Evolutionary conservation across 768 basidiomycete species (phyloP).

Genomic region (Mrakia gelida): DNA sequence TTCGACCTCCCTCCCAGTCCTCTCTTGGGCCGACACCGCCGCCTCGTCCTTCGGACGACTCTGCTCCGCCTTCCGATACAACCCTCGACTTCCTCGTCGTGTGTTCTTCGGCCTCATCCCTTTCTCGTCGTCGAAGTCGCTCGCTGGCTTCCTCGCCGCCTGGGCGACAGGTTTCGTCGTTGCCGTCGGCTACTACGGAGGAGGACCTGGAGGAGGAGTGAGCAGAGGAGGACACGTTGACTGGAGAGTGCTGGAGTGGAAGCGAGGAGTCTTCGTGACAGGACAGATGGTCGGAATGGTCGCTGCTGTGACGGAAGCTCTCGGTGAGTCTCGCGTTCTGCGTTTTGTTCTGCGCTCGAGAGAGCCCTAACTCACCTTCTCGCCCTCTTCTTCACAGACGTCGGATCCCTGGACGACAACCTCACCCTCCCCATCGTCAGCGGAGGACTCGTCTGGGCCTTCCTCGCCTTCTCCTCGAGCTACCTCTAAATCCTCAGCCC

Average conservation of each 20-base stretch:
- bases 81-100: slow-evolving; percentile 57
- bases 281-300: slow-evolving; percentile 64
- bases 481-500: slow-evolving; percentile 30
- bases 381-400: slow-evolving; percentile 51
- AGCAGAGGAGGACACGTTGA: slow-evolving; percentile 37
- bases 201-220: slow-evolving; percentile 42
- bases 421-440: slow-evolving; percentile 82
- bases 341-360: neutral
- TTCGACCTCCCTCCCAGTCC: slow-evolving; percentile 49
- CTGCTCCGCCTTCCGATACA: slow-evolving; percentile 57
- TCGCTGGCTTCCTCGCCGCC: slow-evolving; percentile 79
- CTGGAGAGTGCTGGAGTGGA: slow-evolving; percentile 39
- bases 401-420: slow-evolving; percentile 83
- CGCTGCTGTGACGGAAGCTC: slow-evolving; percentile 79
- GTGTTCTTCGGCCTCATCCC: slow-evolving; percentile 52
- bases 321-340: slow-evolving; percentile 56
- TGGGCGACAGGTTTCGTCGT: slow-evolving; percentile 65
- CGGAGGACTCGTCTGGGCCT: slow-evolving; percentile 64
- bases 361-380: neutral
- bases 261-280: slow-evolving; percentile 34
- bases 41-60: slow-evolving; percentile 89
- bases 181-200: slow-evolving; percentile 59
- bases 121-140: slow-evolving; percentile 73
- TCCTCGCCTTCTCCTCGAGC: slow-evolving; percentile 40
- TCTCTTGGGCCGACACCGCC: slow-evolving; percentile 93